Evolutionary conservation across 768 basidiomycete genomes (phyloP).

Genomic region (Auriscalpium microsporum): DNA sequence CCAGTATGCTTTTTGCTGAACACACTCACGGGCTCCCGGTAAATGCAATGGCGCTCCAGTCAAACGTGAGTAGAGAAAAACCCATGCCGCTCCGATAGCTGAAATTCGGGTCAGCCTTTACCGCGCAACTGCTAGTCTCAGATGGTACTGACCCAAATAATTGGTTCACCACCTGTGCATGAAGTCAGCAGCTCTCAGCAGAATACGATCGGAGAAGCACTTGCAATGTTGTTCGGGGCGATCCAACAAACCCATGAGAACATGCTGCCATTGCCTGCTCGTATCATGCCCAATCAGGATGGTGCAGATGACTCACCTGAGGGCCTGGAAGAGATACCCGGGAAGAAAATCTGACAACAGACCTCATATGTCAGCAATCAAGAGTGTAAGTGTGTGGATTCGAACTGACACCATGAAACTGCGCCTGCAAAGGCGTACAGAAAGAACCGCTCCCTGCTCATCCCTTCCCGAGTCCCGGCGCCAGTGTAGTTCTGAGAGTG

Average conservation of each 20-base stretch:
- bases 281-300: conserved; percentile 20
- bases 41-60: conserved; percentile 33
- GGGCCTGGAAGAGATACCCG: conserved; percentile 31
- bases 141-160: conserved; percentile 46
- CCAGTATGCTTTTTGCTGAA: neutral
- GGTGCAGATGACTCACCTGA: conserved; percentile 1
- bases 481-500: conserved; percentile 62
- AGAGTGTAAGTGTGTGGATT: conserved; percentile 22
- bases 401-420: conserved; percentile 43
- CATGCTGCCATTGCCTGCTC: conserved; percentile 1
- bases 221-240: conserved; percentile 28
- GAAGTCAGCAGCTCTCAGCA: neutral
- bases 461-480: conserved; percentile 48
- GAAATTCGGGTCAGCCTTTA: no score
- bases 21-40: conserved; percentile 23
- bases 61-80: conserved; percentile 25
- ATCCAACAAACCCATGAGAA: conserved; percentile 41
- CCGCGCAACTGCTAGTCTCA: no score
- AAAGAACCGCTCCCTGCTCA: conserved; percentile 73
- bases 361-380: conserved; percentile 2
- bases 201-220: neutral
- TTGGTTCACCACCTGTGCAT: conserved; percentile 24
- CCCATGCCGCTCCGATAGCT: conserved; percentile 21
- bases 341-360: conserved; percentile 30
- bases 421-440: conserved; percentile 48